A percentile compares a stretch with the other conserved stretches of the same genome.
phyloP scores from a whole-genome alignment of 768 basidiomycete species.

The Termitomyces sp. region DNA sequence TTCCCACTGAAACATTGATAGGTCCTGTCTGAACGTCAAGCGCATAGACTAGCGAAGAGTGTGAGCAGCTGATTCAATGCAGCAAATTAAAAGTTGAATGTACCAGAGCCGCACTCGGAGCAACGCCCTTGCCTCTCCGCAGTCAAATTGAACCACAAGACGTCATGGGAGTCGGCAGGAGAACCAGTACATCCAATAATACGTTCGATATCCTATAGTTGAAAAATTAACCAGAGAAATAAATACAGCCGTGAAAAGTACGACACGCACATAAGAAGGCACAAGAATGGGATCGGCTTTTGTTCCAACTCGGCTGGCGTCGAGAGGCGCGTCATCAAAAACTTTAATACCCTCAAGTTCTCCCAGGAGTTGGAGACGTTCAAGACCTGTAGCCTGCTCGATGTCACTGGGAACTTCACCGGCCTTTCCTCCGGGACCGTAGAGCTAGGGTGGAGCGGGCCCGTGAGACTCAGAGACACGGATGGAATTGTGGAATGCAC shows the following conservation, averaged over 20 bases:
- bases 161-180: constrained; percentile 93
- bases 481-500: constrained; percentile 55
- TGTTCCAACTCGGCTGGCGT: constrained; percentile 83
- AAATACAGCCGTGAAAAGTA: background rate
- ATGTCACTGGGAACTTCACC: constrained; percentile 79
- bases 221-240: background rate
- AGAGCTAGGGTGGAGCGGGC: constrained; percentile 58
- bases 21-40: constrained; percentile 43
- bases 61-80: background rate
- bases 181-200: constrained; percentile 92
- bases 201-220: constrained; percentile 65
- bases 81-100: constrained; percentile 19
- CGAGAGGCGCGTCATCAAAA: constrained; percentile 84
- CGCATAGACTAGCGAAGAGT: constrained; percentile 48
- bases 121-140: constrained; percentile 73
- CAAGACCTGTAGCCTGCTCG: constrained; percentile 92
- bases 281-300: constrained; percentile 83
- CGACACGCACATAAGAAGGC: constrained; percentile 67
- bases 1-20: constrained; percentile 2
- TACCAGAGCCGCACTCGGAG: constrained; percentile 91
- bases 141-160: constrained; percentile 73
- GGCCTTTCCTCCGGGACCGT: constrained; percentile 64
- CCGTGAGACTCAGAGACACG: constrained; percentile 47
- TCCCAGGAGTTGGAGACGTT: constrained; percentile 90
- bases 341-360: constrained; percentile 83